These are phyloP conservation scores for Fusarium sp. DNA, from an alignment of 2,329 filamentous ascomycete genomes.

Conservation along the genomic window DNA sequence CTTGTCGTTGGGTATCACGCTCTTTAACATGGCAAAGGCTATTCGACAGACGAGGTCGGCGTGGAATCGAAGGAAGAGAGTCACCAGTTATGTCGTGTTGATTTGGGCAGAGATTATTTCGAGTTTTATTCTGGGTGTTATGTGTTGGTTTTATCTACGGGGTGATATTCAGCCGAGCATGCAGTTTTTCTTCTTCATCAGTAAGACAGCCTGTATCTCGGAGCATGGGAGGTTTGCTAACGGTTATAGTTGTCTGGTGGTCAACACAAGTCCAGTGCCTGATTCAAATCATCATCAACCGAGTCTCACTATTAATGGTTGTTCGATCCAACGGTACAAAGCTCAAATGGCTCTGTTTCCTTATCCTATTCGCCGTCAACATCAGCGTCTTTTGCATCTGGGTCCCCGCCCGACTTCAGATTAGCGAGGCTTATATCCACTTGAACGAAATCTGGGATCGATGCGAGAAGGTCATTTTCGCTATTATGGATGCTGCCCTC, in stretches of 20 bases:
- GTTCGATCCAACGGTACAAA: conserved; percentile 50
- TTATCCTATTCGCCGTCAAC: conserved; percentile 59
- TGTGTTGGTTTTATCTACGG: conserved; percentile 46
- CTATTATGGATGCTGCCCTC: conserved; percentile 59
- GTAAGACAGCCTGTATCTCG: conserved; percentile 28
- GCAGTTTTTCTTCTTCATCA: conserved; percentile 46
- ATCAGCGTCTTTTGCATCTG: conserved; percentile 64
- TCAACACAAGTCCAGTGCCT: conserved; percentile 57
- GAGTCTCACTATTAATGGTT: conserved; percentile 60
- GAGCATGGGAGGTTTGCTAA: neutral
- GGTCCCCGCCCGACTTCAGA: conserved; percentile 61
- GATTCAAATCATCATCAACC: conserved; percentile 66
- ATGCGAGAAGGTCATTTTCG: conserved; percentile 62
- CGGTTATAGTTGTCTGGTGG: conserved; percentile 46
- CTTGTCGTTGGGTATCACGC: conserved; percentile 41
- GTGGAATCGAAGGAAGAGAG: conserved; percentile 36
- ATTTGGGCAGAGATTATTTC: conserved; percentile 45
- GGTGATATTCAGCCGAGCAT: conserved; percentile 49
- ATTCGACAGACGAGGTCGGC: conserved; percentile 35
- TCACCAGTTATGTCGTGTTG: conserved; percentile 40
- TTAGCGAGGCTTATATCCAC: conserved; percentile 53
- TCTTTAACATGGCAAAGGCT: conserved; percentile 45
- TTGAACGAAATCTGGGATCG: conserved; percentile 65
- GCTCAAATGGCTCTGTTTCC: conserved; percentile 60
- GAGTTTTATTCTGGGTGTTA: conserved; percentile 42